phyloP scores from a whole-genome alignment of 2,329 filamentous ascomycete species.

The Colletotrichum cuscutae region DNA sequence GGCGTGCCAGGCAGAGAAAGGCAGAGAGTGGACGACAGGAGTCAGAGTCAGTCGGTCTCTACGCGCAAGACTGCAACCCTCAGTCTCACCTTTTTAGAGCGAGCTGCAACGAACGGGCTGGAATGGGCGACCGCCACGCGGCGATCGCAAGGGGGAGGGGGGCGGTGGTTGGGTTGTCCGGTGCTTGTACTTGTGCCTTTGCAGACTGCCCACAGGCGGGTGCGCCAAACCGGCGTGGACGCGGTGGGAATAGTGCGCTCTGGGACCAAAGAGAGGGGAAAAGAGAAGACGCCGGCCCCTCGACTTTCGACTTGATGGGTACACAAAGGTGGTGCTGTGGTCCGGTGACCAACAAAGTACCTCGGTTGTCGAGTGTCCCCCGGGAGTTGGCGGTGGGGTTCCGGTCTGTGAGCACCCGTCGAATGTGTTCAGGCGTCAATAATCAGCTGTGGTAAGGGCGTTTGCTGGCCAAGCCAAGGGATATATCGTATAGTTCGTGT shows the following conservation, averaged over 20 bases:
- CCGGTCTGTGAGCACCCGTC: slow-evolving; percentile 24
- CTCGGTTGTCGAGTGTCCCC: slow-evolving; percentile 5
- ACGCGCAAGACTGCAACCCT: slow-evolving; percentile 1
- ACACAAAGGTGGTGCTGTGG: slow-evolving; percentile 1
- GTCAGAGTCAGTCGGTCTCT: not conserved
- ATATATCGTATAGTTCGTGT: not conserved
- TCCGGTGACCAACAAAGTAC: slow-evolving; percentile 11
- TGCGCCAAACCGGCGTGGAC: not conserved
- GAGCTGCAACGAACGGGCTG: slow-evolving; percentile 30
- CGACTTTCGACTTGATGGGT: slow-evolving; percentile 15
- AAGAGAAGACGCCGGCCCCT: not conserved
- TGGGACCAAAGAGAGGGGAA: not conserved
- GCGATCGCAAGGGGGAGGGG: not conserved
- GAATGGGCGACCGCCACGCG: slow-evolving; percentile 17
- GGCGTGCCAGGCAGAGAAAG: not conserved
- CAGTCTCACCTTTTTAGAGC: slow-evolving; percentile 35
- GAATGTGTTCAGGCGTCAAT: slow-evolving; percentile 23
- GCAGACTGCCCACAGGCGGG: not conserved
- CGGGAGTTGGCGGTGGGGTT: slow-evolving; percentile 23
- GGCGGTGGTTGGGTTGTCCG: slow-evolving; percentile 1
- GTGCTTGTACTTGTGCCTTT: slow-evolving; percentile 2
- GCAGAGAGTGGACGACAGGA: not conserved
- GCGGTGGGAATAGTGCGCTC: slow-evolving; percentile 7
- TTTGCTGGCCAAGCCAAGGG: not conserved
- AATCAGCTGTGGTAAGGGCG: slow-evolving; percentile 8